phyloP scores from a whole-genome alignment of 116 monocot genomes.

The Zostera marina region DNA sequence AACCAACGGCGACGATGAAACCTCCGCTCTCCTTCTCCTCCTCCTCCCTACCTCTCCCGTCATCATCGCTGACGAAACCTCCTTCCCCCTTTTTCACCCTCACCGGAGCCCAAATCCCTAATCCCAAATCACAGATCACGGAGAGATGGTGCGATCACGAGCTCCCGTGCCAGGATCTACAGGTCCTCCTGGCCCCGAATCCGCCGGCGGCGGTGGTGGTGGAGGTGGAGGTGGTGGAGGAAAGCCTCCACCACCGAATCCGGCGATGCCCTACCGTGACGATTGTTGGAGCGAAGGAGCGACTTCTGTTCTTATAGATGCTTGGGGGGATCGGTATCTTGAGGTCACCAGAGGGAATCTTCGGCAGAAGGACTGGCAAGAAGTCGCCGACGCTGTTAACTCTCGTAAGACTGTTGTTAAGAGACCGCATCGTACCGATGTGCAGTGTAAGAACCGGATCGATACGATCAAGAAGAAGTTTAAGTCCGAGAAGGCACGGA shows the following conservation, averaged over 20 bases:
- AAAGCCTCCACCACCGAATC: slow-evolving; percentile 35
- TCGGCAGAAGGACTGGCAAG: slow-evolving; percentile 65
- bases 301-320: slow-evolving; percentile 40
- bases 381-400: slow-evolving; percentile 64
- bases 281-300: slow-evolving; percentile 76
- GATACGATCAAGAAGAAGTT: slow-evolving; percentile 75
- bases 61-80: neutral
- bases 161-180: neutral
- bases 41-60: neutral
- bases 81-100: neutral
- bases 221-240: neutral
- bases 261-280: slow-evolving; percentile 44
- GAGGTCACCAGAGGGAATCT: slow-evolving; percentile 53
- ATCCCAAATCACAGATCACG: neutral
- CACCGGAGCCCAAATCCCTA: neutral
- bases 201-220: too few relatives aligned
- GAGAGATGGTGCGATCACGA: neutral
- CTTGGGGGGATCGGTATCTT: slow-evolving; percentile 58
- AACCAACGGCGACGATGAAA: slow-evolving; percentile 1
- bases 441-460: slow-evolving; percentile 69
- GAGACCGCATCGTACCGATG: slow-evolving; percentile 37
- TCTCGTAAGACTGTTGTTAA: slow-evolving; percentile 32
- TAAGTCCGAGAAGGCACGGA: slow-evolving; percentile 41
- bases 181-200: too few relatives aligned
- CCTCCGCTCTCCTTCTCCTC: neutral